Evolutionary conservation across 768 basidiomycete species (phyloP).

Genomic region (Sutorius australiensis): DNA sequence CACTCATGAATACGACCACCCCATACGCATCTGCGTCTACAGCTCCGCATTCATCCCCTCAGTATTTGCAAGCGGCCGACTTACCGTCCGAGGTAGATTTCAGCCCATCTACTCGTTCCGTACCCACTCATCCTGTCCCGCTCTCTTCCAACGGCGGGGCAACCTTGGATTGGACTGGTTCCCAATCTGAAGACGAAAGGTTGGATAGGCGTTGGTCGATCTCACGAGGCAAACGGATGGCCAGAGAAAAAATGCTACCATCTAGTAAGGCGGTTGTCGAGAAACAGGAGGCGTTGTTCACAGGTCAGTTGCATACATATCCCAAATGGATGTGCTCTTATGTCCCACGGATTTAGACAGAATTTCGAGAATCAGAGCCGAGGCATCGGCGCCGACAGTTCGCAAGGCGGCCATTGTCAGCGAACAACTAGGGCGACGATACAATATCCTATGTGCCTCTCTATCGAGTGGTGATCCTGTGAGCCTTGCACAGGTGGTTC

Average conservation of each 20-base stretch:
- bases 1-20: slow-evolving; percentile 23
- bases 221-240: slow-evolving; percentile 49
- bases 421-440: slow-evolving; percentile 65
- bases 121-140: slow-evolving; percentile 60
- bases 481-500: slow-evolving; percentile 48
- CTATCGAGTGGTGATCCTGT: slow-evolving; percentile 32
- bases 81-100: slow-evolving; percentile 57
- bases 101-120: slow-evolving; percentile 55
- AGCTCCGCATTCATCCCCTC: slow-evolving; percentile 19
- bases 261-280: slow-evolving; percentile 45
- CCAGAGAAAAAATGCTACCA: slow-evolving; percentile 45
- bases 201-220: slow-evolving; percentile 63
- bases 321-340: neutral
- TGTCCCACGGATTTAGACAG: slow-evolving; percentile 42
- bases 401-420: slow-evolving; percentile 62
- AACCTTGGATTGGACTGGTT: slow-evolving; percentile 73
- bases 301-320: slow-evolving; percentile 39
- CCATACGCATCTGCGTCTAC: slow-evolving; percentile 34
- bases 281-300: slow-evolving; percentile 56
- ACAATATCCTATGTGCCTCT: slow-evolving; percentile 47
- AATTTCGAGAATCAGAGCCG: slow-evolving; percentile 48
- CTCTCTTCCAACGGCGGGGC: slow-evolving; percentile 63
- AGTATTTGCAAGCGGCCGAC: slow-evolving; percentile 15
- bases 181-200: slow-evolving; percentile 50
- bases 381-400: slow-evolving; percentile 49